Conservation (phyloP, 2,329 filamentous ascomycete species). For the Fusarium sp. region DNA sequence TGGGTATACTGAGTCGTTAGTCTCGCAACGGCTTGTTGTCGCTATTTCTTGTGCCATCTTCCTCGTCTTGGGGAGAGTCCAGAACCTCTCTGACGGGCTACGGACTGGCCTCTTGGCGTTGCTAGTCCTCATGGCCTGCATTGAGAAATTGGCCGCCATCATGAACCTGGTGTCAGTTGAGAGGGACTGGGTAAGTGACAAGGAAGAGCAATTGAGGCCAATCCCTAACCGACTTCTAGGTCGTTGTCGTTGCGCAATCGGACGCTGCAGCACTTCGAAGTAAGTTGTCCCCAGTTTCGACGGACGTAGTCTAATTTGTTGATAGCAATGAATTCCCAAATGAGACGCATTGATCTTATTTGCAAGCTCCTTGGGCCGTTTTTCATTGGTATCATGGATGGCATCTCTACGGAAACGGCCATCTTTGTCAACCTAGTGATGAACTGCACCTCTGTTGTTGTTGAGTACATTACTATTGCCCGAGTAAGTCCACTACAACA, state of each 20-base stretch:
- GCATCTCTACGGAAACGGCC: slow-evolving; percentile 58
- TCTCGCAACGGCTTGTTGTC: slow-evolving; percentile 56
- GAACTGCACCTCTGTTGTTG: slow-evolving; percentile 58
- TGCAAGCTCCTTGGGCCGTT: slow-evolving; percentile 69
- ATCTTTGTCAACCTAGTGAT: slow-evolving; percentile 61
- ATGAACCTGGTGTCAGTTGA: slow-evolving; percentile 77
- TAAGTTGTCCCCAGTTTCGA: background rate
- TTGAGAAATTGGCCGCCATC: slow-evolving; percentile 74
- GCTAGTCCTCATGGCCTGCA: slow-evolving; percentile 66
- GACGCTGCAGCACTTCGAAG: slow-evolving; percentile 30
- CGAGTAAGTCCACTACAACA: background rate
- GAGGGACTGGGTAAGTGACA: slow-evolving; percentile 70
- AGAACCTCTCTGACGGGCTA: slow-evolving; percentile 2
- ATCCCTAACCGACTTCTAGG: slow-evolving; percentile 27
- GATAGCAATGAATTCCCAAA: slow-evolving; percentile 63
- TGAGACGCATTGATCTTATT: slow-evolving; percentile 70
- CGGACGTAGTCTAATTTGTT: background rate
- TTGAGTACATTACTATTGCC: slow-evolving; percentile 65
- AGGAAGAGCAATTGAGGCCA: background rate
- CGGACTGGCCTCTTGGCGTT: slow-evolving; percentile 46
- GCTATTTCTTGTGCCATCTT: slow-evolving; percentile 60
- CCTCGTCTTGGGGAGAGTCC: slow-evolving; percentile 38
- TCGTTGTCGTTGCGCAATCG: slow-evolving; percentile 43
- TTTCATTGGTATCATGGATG: slow-evolving; percentile 63
- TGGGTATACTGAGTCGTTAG: slow-evolving; percentile 26